Conservation (phyloP, 352 stramenopile genomes). For the Peronospora farinosa region DNA sequence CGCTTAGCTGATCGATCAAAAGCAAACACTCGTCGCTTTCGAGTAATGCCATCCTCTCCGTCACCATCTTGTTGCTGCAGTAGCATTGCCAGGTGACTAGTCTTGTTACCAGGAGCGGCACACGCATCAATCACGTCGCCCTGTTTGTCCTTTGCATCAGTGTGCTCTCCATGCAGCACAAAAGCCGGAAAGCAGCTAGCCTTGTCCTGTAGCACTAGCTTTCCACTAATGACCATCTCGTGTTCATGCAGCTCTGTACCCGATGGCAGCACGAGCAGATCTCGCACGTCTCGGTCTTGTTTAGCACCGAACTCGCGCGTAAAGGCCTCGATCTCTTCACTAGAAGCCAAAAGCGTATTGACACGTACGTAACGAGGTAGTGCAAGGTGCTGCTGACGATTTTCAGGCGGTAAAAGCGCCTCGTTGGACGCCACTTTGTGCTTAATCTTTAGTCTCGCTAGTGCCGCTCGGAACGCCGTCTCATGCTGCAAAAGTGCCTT, state of each 20-base stretch:
- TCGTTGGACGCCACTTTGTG: slow-evolving; percentile 72
- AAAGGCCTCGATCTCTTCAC: slow-evolving; percentile 44
- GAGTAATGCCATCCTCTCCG: slow-evolving; percentile 21
- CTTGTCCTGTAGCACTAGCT: slow-evolving; percentile 95
- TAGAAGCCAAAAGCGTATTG: slow-evolving; percentile 82
- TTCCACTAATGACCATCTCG: slow-evolving; percentile 68
- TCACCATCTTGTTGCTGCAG: slow-evolving; percentile 64
- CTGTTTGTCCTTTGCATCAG: slow-evolving; percentile 35
- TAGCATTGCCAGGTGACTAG: slow-evolving; percentile 93
- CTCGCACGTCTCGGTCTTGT: slow-evolving; percentile 80
- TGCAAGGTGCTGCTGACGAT: slow-evolving; percentile 58
- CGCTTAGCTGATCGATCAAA: slow-evolving; percentile 89
- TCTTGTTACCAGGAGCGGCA: slow-evolving; percentile 98
- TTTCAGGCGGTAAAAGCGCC: slow-evolving; percentile 69
- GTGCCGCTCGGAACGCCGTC: slow-evolving; percentile 60
- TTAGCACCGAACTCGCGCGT: slow-evolving; percentile 44
- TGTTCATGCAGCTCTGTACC: slow-evolving; percentile 85
- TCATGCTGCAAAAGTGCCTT: slow-evolving; percentile 75
- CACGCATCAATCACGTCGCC: slow-evolving; percentile 94
- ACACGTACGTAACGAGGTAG: slow-evolving; percentile 90
- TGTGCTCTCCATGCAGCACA: slow-evolving; percentile 82
- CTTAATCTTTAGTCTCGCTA: slow-evolving; percentile 81
- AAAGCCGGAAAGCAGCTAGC: slow-evolving; percentile 96
- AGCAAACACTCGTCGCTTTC: slow-evolving; percentile 87
- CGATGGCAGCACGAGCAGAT: slow-evolving; percentile 89